Base-by-base conservation (phyloP, 371 early-diverging fungal species). In the Cladochytrium tenue region DNA sequence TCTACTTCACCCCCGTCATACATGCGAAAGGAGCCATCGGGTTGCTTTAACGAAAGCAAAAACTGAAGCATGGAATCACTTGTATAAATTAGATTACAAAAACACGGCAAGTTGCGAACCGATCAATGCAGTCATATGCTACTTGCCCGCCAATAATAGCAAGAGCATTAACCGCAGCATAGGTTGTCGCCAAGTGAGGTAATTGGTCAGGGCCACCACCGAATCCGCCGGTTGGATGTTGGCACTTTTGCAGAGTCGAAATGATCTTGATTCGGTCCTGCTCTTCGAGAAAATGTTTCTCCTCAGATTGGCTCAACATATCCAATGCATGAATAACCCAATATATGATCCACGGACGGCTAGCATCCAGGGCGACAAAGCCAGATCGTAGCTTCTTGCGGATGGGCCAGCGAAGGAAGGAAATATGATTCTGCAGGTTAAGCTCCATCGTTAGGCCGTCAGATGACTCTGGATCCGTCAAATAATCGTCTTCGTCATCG, bases 1-100 rank as follows among this genome's bases (percentile, higher is more conserved):
- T 99, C 99, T 3, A 93, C 86, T 74, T 99, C 99, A 2, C 98
- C 98, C 23, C 89, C 95, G 2, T 87, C 77, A 71, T 93, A 91
- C 93, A 96, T 92, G 0, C 79, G 80, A 73, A 96, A 99, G 0
- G 92, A 91, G 0, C 98, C 98, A 80, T 94, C 92, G 0, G 88
- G 76, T 52, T 89, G 91, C 73, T 97, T 96, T 82, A 97, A 82
- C 1, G 82, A 61, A 20, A 43, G 43, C 13, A 43, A 20, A 20
- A 43, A 43, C 43, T 20, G 43, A 7, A 43, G 43, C 43, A 43
- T 43, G 43, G 7, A 13, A 13, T 43, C 43, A n/a, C n/a, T n/a
- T 43, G 13, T 43, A 43, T 20, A 43, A 43, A 20, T 43, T 7
- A 7, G 43, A 20, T 43, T 43, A 34, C 52, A 56, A 58, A 25